Evolutionary conservation across 2,329 filamentous ascomycete species (phyloP), one percentile per base, ranked within the genome.

Genomic region (Aspergillus pseudonomiae): DNA sequence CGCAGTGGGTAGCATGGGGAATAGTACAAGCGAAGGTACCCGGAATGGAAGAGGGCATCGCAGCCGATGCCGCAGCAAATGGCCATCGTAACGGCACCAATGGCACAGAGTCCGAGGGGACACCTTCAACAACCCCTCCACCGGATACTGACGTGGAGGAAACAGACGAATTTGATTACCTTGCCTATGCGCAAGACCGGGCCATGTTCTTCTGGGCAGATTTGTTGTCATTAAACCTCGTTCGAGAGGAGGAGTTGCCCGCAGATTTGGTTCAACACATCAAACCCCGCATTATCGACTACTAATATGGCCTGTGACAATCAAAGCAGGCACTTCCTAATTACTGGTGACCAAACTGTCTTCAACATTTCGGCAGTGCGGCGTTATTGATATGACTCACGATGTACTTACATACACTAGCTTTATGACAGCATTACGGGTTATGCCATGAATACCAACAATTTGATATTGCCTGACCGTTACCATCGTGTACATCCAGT

Each of bases 161-260:
- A 32, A 87, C 86, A 39, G 91, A 92, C 50, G 91, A 92, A 73
- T 99, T 98, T 74, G 94, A 99, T 78, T 99, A 98, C 76, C 83
- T 99, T 28, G 88, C 86, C 12, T 99, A 98, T 79, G 89, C 95
- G 9, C 92, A 97, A 78, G 92, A 97, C 68, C 85, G 95, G 16
- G 94, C 93, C 0, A 84, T 95, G 80, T 95, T 97, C 79, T 95
- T 99, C 80, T 96, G 94, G 91, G 94, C 93, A 1, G 95, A 99
- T 80, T 89, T 93, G 59, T 81, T 98, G 61, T 81, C 85, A 61
- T 78, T 96, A 78, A 93, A 93, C 0, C 79, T 99, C 45, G 83
- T 95, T 45, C 88, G 85, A 74, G 77, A 83, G 65, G 90, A 94
- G 69, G 93, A 97, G 28, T 79, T 99, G 68, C 93, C 93, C 0